Base-by-base conservation (phyloP, 2,329 filamentous ascomycete species). In the Neopestalotiopsis clavispora region DNA sequence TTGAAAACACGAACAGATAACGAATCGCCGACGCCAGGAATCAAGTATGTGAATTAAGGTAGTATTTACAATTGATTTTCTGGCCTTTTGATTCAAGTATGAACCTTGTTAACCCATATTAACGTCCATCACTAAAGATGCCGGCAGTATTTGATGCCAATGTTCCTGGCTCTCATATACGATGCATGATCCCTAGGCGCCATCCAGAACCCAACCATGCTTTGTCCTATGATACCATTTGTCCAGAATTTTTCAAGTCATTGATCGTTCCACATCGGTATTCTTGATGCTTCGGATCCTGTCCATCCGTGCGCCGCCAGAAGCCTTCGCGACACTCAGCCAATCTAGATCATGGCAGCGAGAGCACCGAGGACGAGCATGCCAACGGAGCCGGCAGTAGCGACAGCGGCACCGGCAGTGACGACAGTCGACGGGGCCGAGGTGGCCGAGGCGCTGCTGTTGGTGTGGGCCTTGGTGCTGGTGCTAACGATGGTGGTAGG, bases 401-500 rank as follows among this genome's bases (percentile, higher is more conserved):
- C 68, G 17, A 67, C 23, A 40, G 66, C 40, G 23, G 65, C 68
- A 49, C 60, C 68, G 23, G 66, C 38, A 32, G 65, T 63, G n/a
- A 49, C 60, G 38, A 67, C 61, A 40, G 60, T 62, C 6, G 65
- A 56, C 3, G 40, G 59, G 28, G 23, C n/a, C 2, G 68, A 30
- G 49, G 65, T 66, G 38, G 23, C 20, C 56, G 45, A 17, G 13
- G 28, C 17, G 42, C 63, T 69, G 63, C 57, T 23, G 67, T 63
- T 69, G 34, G 64, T 14, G 42, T 45, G 38, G 28, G 45, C 28
- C 4, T 71, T 65, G 60, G 62, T 68, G 66, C 57, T 69, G 68
- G 72, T 68, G 69, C 71, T 70, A 45, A 68, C 67, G 69, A 69
- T 28, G 38, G 68, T 66, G 56, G 49, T 68, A 57, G 57, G 62